Base-by-base conservation (phyloP, 768 basidiomycete species). In the Termitomyces heimii region DNA sequence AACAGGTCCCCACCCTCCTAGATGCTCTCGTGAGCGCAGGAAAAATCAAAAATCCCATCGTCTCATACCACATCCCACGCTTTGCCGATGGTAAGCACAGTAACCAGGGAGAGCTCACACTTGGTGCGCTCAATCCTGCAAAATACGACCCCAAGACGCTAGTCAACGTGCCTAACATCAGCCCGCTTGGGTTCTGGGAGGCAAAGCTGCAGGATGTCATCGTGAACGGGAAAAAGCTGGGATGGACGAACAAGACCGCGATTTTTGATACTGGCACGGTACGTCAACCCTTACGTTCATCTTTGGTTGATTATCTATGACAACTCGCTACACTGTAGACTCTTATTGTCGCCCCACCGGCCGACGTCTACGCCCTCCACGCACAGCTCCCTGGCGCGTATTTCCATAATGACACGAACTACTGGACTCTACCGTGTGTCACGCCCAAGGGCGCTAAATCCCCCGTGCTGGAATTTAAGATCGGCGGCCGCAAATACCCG, bases 11-110 rank as follows among this genome's bases (percentile, higher is more conserved):
- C 8, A 88, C 86, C 0, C 80, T 85, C 5, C 75, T 85, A 42
- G 83, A 86, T 66, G 68, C 81, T 2, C 74, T 90, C 20, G 78
- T 77, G 2, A 48, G 67, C 22, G 69, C 70, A 1, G 80, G 80
- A 32, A 69, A 77, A 45, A 81, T 89, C 60, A 62, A 66, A 12
- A 67, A 75, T 3, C 77, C 83, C 1, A 82, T 89, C 61, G 75
- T 79, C 4, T 86, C 85, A n/a, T 88, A 78, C 76, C 86, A 85
- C 67, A 80, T 90, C 52, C 75, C 85, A 0, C 84, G 88, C 55
- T 66, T 85, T 35, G 71, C 55, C 6, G 82, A 85, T 62, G 69
- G 74, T 43, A 68, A 31, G 10, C 3, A 35, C 22, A 48, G 68
- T 49, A 73, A 80, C 55, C 76, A 83, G 54, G 86, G 85, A 22